Evolutionary conservation across 345 rosid genomes (phyloP).

Genomic region (Bruguiera sexangula): DNA sequence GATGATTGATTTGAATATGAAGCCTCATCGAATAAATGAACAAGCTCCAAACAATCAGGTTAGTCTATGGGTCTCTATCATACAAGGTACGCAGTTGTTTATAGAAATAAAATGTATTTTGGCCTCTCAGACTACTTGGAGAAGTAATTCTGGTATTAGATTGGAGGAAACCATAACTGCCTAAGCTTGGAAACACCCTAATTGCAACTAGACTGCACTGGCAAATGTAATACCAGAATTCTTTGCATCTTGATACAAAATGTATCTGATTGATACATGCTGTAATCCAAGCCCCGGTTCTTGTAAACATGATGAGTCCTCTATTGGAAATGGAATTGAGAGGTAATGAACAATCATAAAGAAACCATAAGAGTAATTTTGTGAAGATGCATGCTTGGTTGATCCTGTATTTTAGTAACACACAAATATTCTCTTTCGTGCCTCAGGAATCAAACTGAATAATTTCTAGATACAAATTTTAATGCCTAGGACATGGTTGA

Average conservation of each 20-base stretch:
- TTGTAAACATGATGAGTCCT: not conserved
- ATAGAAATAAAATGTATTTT: too few relatives aligned
- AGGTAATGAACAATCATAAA: not conserved
- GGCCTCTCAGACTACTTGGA: not conserved
- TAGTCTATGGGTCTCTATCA: conserved; percentile 1
- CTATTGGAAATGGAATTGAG: not conserved
- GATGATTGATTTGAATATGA: conserved; percentile 74
- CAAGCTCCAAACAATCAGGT: conserved; percentile 64
- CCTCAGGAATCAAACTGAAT: too few relatives aligned
- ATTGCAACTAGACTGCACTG: too few relatives aligned
- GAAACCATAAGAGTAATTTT: not conserved
- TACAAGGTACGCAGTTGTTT: too few relatives aligned
- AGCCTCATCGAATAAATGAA: conserved; percentile 54
- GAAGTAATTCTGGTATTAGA: not conserved
- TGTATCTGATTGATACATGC: not conserved
- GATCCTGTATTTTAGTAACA: too few relatives aligned
- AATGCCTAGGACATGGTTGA: too few relatives aligned
- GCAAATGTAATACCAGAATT: too few relatives aligned
- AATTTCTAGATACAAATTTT: not conserved
- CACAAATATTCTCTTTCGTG: too few relatives aligned
- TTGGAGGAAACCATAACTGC: not conserved
- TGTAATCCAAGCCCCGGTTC: not conserved
- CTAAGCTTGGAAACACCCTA: too few relatives aligned
- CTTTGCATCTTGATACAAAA: too few relatives aligned
- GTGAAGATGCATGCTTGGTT: too few relatives aligned